These are phyloP conservation scores for Elasticomyces elasticus DNA, from an alignment of 495 filamentous ascomycete species.

Conservation along the genomic window DNA sequence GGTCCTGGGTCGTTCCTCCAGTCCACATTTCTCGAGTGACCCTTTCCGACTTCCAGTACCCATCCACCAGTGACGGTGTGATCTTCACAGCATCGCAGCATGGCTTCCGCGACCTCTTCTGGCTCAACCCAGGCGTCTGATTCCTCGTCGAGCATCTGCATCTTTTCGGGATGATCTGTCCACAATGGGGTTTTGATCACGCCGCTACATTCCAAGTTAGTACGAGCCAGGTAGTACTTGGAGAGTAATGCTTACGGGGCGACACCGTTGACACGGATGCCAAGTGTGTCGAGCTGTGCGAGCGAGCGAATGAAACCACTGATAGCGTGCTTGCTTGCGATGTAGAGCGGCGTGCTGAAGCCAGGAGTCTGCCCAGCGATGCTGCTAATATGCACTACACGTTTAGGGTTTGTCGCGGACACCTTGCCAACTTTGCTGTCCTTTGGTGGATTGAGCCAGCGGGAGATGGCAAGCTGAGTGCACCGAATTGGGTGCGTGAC, in stretches of 20 bases:
- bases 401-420: conserved; percentile 33
- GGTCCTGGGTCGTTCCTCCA: conserved; percentile 52
- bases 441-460: conserved; percentile 38
- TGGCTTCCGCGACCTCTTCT: conserved; percentile 55
- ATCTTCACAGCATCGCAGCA: conserved; percentile 50
- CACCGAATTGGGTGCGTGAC: conserved; percentile 59
- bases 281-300: conserved; percentile 40
- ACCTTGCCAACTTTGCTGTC: conserved; percentile 28
- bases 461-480: conserved; percentile 53
- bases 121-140: conserved; percentile 52
- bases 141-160: conserved; percentile 42
- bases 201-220: conserved; percentile 37
- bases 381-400: conserved; percentile 51
- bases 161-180: conserved; percentile 59
- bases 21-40: conserved; percentile 41
- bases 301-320: conserved; percentile 50
- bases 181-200: conserved; percentile 58
- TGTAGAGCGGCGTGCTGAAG: conserved; percentile 47
- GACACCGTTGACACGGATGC: conserved; percentile 55
- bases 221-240: background rate
- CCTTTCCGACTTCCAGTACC: conserved; percentile 52
- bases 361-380: conserved; percentile 50
- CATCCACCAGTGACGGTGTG: conserved; percentile 32
- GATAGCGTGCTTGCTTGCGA: conserved; percentile 53
- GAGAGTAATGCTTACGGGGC: conserved; percentile 36